phyloP scores from a whole-genome alignment of 495 filamentous ascomycete genomes.

The Xylaria intraflava region DNA sequence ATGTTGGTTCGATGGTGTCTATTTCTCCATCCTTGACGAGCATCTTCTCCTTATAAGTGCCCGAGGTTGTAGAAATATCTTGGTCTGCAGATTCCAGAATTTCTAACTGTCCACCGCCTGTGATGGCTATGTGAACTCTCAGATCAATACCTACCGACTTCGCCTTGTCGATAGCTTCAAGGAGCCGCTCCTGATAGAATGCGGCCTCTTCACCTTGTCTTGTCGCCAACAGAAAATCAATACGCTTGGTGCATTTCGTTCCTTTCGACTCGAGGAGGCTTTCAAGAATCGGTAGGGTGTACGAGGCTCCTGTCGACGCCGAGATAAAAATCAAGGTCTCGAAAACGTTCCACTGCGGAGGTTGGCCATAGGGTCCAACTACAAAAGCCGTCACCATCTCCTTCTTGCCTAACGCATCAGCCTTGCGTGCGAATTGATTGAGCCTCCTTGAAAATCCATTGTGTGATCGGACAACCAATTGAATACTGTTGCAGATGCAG shows the following conservation, averaged over 20 bases:
- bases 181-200: slow-evolving; percentile 61
- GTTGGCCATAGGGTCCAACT: slow-evolving; percentile 52
- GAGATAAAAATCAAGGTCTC: slow-evolving; percentile 54
- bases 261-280: slow-evolving; percentile 38
- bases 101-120: slow-evolving; percentile 33
- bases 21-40: slow-evolving; percentile 20
- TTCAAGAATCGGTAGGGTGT: slow-evolving; percentile 51
- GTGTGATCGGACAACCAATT: slow-evolving; percentile 66
- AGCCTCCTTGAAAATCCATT: slow-evolving; percentile 63
- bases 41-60: slow-evolving; percentile 19
- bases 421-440: slow-evolving; percentile 54
- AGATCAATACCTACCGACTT: slow-evolving; percentile 41
- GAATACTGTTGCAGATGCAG: slow-evolving; percentile 54
- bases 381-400: slow-evolving; percentile 42
- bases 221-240: slow-evolving; percentile 70
- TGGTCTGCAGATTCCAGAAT: neutral
- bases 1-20: slow-evolving; percentile 1
- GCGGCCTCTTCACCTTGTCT: slow-evolving; percentile 60
- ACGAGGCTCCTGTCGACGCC: slow-evolving; percentile 52
- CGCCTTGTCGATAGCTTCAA: slow-evolving; percentile 49
- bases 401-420: slow-evolving; percentile 25
- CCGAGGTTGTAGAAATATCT: slow-evolving; percentile 6
- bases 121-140: slow-evolving; percentile 48
- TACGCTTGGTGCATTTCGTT: slow-evolving; percentile 52
- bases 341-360: slow-evolving; percentile 50